Conservation (phyloP, 352 stramenopile genomes). For the Elongisporangium anandrum region DNA sequence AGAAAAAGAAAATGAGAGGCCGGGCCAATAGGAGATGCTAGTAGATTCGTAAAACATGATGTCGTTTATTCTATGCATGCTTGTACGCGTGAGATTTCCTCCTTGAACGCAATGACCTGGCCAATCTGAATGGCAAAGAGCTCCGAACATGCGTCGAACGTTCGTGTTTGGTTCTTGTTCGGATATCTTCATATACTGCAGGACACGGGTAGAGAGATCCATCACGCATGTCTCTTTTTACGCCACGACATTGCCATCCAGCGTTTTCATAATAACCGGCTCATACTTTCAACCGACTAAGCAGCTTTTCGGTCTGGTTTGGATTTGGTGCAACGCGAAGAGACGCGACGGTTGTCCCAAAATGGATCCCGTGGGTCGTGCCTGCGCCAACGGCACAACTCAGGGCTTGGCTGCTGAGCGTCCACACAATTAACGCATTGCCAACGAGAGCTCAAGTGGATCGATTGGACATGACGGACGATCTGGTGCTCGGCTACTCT, state of each 20-base stretch:
- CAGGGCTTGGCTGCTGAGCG: background rate
- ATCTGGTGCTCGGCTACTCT: constrained; percentile 50
- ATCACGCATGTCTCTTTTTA: background rate
- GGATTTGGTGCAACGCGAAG: background rate
- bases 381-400: background rate
- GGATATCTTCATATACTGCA: background rate
- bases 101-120: no score
- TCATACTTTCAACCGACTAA: background rate
- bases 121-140: no score
- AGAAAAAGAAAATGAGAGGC: no score
- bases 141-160: background rate
- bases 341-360: background rate
- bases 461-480: constrained; percentile 16
- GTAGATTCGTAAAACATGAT: background rate
- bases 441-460: background rate
- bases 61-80: background rate
- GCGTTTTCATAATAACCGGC: no score
- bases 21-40: no score
- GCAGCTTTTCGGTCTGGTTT: no score
- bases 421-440: background rate
- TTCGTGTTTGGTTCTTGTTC: background rate
- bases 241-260: no score
- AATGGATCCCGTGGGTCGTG: background rate
- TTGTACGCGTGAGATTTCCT: no score
- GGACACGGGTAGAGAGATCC: background rate